phyloP scores from a whole-genome alignment of 768 basidiomycete genomes.

The Chlorophyllum brunneum region DNA sequence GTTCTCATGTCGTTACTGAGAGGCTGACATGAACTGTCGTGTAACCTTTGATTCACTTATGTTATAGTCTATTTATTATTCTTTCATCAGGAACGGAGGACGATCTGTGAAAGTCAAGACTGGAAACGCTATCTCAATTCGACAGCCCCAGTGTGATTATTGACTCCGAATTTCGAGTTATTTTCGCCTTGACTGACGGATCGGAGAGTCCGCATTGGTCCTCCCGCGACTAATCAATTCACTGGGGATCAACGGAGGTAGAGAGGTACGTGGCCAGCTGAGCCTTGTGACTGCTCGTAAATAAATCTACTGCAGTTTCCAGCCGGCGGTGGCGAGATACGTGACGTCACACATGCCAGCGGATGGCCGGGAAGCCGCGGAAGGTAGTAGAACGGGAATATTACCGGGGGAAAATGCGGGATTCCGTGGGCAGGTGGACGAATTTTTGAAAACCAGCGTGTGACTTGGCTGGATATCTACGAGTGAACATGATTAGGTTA shows the following conservation, averaged over 20 bases:
- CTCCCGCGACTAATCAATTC: neutral
- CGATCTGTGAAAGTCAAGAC: too few species aligned
- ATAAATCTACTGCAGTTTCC: neutral
- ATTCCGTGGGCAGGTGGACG: slow-evolving; percentile 1
- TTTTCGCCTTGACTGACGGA: slow-evolving; percentile 1
- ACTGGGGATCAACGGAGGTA: slow-evolving; percentile 8
- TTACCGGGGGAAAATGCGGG: neutral
- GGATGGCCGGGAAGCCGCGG: slow-evolving; percentile 10
- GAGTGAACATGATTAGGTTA: slow-evolving; percentile 7
- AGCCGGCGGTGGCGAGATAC: neutral
- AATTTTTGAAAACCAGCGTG: neutral
- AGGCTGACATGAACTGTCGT: too few species aligned
- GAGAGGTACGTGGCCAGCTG: neutral
- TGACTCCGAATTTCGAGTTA: neutral
- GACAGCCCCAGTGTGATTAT: too few species aligned
- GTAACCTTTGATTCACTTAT: too few species aligned
- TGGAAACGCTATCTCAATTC: too few species aligned
- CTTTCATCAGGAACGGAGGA: too few species aligned
- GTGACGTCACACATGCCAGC: slow-evolving; percentile 8
- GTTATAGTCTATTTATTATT: too few species aligned
- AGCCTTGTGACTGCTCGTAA: neutral
- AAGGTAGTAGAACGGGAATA: slow-evolving; percentile 1
- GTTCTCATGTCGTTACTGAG: too few species aligned
- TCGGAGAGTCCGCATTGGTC: neutral
- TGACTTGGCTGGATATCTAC: slow-evolving; percentile 1